Base-by-base conservation (phyloP, 176 grass and related monocot genomes). In the Musa beccarii region DNA sequence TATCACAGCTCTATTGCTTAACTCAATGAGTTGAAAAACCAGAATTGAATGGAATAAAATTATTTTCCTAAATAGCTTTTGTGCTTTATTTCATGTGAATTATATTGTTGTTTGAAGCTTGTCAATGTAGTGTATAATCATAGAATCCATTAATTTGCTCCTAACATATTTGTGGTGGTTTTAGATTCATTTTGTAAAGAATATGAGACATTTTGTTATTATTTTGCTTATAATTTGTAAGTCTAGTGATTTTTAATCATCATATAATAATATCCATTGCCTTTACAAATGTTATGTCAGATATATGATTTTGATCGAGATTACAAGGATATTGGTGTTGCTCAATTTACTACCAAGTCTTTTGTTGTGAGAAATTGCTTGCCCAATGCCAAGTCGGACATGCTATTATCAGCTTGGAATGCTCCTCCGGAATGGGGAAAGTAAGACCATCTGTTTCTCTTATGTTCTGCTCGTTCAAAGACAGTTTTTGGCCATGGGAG, bases 341-440 rank as follows among this genome's bases (percentile, higher is more conserved):
- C 88, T 80, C 84, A 73, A 59, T 99, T 99, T 82, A 99, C 95
- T 49, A 91, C 95, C 28, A 99, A 99, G 76, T 85, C 83, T 53
- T 99, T 99, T 85, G 90, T 91, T 54, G 95, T 99, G 57, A 82
- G 95, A 59, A 99, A 99, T 86, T 99, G 90, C 75, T 79, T 99
- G 68, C 80, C 80, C 53, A 91, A 91, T 89, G 82, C 90, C 29
- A 99, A 99, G 78, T 99, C 88, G 69, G 88, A 91, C 72, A 92
- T 88, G 78, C 83, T 99, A 75, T 91, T 99, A 73, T 99, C 95
- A 82, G 95, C 95, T 9, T 99, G 95, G 95, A 99, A 91, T 80
- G 81, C 88, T 52, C 90, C 95, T 86, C 78, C 88, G 59, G 95
- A 91, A 72, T 87, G 85, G 85, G 85, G 81, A 86, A 99, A 94